Conservation (phyloP, 441 rosid species). For the Gossypium lobatum region DNA sequence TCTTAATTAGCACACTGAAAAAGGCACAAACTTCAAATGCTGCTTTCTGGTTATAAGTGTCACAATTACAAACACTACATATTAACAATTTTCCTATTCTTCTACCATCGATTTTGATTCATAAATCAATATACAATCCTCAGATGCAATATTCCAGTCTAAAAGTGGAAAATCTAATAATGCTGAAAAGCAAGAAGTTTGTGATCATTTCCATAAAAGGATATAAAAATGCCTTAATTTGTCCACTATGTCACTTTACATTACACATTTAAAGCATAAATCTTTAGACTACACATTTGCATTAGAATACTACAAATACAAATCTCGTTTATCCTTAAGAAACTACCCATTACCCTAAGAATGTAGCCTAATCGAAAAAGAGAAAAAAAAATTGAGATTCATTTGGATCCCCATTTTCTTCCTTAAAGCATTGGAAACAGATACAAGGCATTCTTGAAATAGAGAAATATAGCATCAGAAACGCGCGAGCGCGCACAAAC, state of each 20-base stretch:
- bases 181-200: not conserved
- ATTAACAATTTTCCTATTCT: not conserved
- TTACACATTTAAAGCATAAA: not conserved
- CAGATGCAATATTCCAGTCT: not conserved
- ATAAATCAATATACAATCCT: not conserved
- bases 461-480: not conserved
- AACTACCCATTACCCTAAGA: not conserved
- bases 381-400: too few relatives aligned
- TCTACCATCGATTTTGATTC: not conserved
- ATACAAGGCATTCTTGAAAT: not conserved
- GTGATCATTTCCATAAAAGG: not conserved
- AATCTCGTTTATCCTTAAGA: not conserved
- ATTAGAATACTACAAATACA: not conserved
- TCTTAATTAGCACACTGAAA: not conserved
- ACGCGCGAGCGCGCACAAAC: not conserved
- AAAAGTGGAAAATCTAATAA: not conserved
- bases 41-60: not conserved
- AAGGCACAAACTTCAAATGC: not conserved
- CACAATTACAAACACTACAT: not conserved
- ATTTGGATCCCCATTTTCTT: not conserved
- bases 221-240: not conserved
- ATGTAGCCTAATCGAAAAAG: not conserved
- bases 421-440: not conserved
- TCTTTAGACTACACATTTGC: not conserved
- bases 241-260: not conserved